A percentile compares a stretch with the other conserved stretches of the same genome.
These are phyloP conservation scores for Hemisphaericaspora nanyangensis DNA, from an alignment of 805 yeast genomes.

Conservation along the genomic window DNA sequence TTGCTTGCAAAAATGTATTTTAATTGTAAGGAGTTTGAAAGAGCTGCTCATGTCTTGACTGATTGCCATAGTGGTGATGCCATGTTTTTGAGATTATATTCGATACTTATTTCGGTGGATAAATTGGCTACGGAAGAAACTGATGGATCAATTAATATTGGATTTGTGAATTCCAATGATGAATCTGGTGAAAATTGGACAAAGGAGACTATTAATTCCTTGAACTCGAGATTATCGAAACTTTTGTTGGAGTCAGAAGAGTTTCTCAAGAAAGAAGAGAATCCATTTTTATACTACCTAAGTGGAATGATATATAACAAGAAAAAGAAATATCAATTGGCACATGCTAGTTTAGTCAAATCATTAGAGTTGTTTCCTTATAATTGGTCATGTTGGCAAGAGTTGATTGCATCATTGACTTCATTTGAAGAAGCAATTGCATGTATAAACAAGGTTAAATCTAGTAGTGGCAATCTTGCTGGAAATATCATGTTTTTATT, in stretches of 20 bases:
- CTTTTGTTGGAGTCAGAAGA: constrained; percentile 40
- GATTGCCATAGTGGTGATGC: constrained; percentile 50
- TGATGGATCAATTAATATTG: constrained; percentile 57
- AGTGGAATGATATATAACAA: constrained; percentile 65
- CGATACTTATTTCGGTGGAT: constrained; percentile 74
- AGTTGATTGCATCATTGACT: constrained; percentile 58
- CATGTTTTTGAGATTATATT: constrained; percentile 61
- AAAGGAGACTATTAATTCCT: constrained; percentile 21
- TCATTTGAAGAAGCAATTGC: constrained; percentile 57
- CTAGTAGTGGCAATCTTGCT: constrained; percentile 28
- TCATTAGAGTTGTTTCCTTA: constrained; percentile 70
- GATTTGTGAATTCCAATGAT: constrained; percentile 10
- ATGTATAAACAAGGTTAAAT: constrained; percentile 34
- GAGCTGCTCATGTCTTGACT: constrained; percentile 61
- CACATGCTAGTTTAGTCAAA: constrained; percentile 56
- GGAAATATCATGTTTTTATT: constrained; percentile 39
- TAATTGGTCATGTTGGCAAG: constrained; percentile 95
- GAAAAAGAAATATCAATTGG: constrained; percentile 56
- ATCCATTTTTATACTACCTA: constrained; percentile 65
- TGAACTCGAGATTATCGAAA: constrained; percentile 27
- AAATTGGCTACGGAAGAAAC: constrained; percentile 65
- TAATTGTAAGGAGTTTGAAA: constrained; percentile 78
- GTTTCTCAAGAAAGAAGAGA: constrained; percentile 31
- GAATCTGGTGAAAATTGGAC: constrained; percentile 1
- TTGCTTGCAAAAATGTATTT: constrained; percentile 69